Evolutionary conservation across 2,329 filamentous ascomycete species (phyloP), one percentile per base, ranked within the genome.

Genomic region (Stagonosporopsis cucurbitacearum): DNA sequence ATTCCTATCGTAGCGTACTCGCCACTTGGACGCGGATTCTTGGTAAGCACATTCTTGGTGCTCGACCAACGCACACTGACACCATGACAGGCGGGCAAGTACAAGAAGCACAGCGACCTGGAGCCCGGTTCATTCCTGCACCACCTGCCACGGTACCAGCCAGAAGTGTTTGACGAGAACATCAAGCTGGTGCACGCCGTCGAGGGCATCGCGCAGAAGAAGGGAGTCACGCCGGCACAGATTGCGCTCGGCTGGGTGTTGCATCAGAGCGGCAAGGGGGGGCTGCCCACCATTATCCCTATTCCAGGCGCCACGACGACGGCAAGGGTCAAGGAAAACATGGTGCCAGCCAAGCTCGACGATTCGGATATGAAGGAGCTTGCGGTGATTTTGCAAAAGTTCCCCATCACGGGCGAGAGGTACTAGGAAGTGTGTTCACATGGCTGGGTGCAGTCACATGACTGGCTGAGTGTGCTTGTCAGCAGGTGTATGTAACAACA

Each of bases 1-100:
- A 91, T 94, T 57, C 87, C 88, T 0, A 77, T 93, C 43, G 75
- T 91, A n/a, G 72, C 73, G 3, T 93, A 92, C 75, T 88, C 87
- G 40, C 90, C 90, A 1, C 79, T 92, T 0, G 87, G 89, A 4
- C 78, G 84, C 23, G 86, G 86, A 1, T 82, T 85, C 75, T 64
- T 78, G 69, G 77, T 67, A 72, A 74, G 68, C 22, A 22, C n/a
- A 30, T 3, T 22, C 12, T 17, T 37, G 15, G 35, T 12, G n/a
- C 19, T 2, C 6, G 4, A 11, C 13, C 11, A 2, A 13, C 32
- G 28, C 23, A 42, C n/a, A 46, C 70, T 74, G 28, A 74, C 51
- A 15, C n/a, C 13, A 12, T 22, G 1, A 13, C 64, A 84, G 69
- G 72, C 71, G 6, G 74, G 70, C 53, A 62, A 66, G 62, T 77